Conservation (phyloP, 352 stramenopile species). For the Elongisporangium prolatum region DNA sequence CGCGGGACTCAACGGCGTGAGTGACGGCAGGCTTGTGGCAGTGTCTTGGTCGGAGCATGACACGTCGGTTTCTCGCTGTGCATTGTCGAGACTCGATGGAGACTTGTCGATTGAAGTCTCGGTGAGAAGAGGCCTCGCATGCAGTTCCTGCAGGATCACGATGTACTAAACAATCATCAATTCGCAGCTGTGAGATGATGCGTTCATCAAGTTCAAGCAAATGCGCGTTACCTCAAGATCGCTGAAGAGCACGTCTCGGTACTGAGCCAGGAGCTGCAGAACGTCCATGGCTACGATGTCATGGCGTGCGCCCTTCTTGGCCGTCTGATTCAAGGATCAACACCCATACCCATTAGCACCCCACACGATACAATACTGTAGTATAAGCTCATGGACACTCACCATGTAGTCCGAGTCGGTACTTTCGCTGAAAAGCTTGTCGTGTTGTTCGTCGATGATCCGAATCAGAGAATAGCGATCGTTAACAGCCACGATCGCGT, state of each 20-base stretch:
- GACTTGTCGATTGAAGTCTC: not conserved
- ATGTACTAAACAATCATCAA: constrained; percentile 27
- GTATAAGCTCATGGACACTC: constrained; percentile 7
- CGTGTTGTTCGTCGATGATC: constrained; percentile 48
- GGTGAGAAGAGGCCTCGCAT: constrained; percentile 15
- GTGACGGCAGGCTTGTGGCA: not conserved
- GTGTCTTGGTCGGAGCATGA: not conserved
- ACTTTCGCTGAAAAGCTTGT: constrained; percentile 53
- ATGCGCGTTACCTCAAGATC: constrained; percentile 46
- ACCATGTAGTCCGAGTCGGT: constrained; percentile 64
- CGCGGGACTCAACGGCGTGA: not conserved
- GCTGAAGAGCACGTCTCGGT: constrained; percentile 64
- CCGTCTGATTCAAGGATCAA: constrained; percentile 19
- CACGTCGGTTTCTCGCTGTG: not conserved
- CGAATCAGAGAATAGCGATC: constrained; percentile 27
- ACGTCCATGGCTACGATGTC: constrained; percentile 45
- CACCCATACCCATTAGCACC: not conserved
- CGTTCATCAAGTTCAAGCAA: not conserved
- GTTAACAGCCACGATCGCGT: constrained; percentile 35
- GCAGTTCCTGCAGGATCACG: constrained; percentile 44
- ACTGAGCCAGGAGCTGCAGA: constrained; percentile 52
- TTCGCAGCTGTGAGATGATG: not conserved
- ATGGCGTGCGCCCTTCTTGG: constrained; percentile 28
- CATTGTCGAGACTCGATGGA: not conserved
- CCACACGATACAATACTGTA: too few relatives aligned